Base-by-base conservation (phyloP, 768 basidiomycete genomes). In the Auriscalpium orientale region DNA sequence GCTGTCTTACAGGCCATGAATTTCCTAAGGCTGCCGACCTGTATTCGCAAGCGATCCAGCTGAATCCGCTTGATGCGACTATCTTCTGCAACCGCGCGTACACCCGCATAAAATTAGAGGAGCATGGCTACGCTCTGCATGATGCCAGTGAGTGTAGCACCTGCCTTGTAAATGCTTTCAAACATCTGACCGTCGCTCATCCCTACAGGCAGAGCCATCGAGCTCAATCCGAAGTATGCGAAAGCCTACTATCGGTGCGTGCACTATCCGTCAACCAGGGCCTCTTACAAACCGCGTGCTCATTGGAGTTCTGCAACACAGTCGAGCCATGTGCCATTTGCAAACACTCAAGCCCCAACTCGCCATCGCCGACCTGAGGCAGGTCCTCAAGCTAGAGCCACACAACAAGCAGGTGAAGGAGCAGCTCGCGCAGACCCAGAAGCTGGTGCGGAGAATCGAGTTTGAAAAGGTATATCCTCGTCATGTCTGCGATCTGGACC, bases 31-130 rank as follows among this genome's bases (percentile, higher is more conserved):
- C 95, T 11, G 85, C 88, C 10, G 77, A 79, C 43, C 71, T 97
- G 38, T 99, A 98, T 69, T 80, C 87, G 2, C 72, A 84, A 38
- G 91, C 95, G 2, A 89, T 98, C 62, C 84, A 87, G 61, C 80
- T 85, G 66, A 94, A 99, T 67, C 94, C 93, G 0, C 75, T 76
- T 54, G 95, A 98, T 64, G 74, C 93, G 52, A 94, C 92, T 13
- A 70, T 95, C 52, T 98, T 91, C 89, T 94, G 89, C 67, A 98
- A 98, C 71, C 81, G 95, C 38, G 93, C 97, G 2, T 90, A 92
- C 71, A 81, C 90, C 13, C 82, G 95, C 51, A 91, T 95, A 71
- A 97, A 91, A 73, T 71, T 98, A 54, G 89, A 99, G 69, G 86
- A 99, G 72, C 87, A 89, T 64, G 97, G 97, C 3, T 93, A 94